A percentile compares a stretch with the other conserved stretches of the same genome.
These are phyloP conservation scores for Lotmaria passim DNA, from an alignment of 208 protist genomes.

Conservation along the genomic window DNA sequence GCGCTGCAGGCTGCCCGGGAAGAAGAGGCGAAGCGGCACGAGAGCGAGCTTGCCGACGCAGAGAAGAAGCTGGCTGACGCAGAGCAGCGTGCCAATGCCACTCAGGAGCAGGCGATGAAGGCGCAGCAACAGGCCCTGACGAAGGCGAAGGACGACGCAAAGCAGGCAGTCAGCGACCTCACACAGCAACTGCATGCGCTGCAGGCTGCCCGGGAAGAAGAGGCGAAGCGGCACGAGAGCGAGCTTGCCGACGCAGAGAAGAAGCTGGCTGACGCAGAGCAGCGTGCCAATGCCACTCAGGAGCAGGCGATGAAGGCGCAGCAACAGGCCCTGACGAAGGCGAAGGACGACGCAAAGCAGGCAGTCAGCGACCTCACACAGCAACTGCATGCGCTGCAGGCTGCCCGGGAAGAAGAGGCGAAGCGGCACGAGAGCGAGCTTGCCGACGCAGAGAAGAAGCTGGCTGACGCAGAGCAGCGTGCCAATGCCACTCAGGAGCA, in stretches of 20 bases:
- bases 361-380: background rate
- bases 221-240: too few species aligned
- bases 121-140: constrained; percentile 3
- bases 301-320: constrained; percentile 8
- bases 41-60: too few species aligned
- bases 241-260: too few species aligned
- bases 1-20: too few species aligned
- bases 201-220: too few species aligned
- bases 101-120: constrained; percentile 5
- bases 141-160: background rate
- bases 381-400: constrained; percentile 9
- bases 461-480: background rate
- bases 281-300: background rate
- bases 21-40: too few species aligned
- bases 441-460: too few species aligned
- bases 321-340: constrained; percentile 2
- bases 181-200: constrained; percentile 4
- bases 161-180: constrained; percentile 1
- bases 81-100: constrained; percentile 2
- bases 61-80: background rate
- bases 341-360: background rate
- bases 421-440: too few species aligned
- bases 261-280: constrained; percentile 1
- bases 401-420: too few species aligned
- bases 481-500: constrained; percentile 3